Evolutionary conservation across 2,329 filamentous ascomycete genomes (phyloP).

Genomic region (Trichoderma hamatum): DNA sequence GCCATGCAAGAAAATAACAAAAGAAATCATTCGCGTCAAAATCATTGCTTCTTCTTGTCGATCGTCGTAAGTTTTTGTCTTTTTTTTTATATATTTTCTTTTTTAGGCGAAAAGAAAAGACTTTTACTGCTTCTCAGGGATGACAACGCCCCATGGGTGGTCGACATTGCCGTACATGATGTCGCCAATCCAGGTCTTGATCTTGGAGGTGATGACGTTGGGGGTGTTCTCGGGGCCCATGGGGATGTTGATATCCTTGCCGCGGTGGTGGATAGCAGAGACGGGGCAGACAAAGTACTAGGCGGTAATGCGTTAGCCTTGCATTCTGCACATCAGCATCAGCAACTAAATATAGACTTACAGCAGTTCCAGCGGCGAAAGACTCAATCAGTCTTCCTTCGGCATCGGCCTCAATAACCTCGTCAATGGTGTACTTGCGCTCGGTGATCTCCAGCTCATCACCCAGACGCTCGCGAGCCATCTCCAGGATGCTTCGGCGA

Average conservation of each 20-base stretch:
- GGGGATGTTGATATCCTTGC: constrained; percentile 63
- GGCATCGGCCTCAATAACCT: constrained; percentile 69
- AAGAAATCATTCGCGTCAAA: constrained; percentile 10
- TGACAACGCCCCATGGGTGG: constrained; percentile 70
- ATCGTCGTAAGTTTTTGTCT: neutral
- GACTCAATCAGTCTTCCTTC: constrained; percentile 82
- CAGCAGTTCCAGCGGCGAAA: constrained; percentile 85
- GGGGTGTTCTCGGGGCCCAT: constrained; percentile 54
- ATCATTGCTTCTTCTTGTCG: neutral
- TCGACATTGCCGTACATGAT: constrained; percentile 75
- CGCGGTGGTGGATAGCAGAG: constrained; percentile 68
- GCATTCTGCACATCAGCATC: no score
- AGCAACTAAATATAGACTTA: constrained; percentile 49
- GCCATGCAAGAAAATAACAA: neutral
- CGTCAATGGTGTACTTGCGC: constrained; percentile 78
- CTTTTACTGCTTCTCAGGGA: constrained; percentile 59
- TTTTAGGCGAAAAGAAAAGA: neutral
- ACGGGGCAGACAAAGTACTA: constrained; percentile 73
- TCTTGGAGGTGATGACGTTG: constrained; percentile 60
- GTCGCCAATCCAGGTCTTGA: constrained; percentile 69
- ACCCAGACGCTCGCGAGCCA: constrained; percentile 65
- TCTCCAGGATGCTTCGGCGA: constrained; percentile 75
- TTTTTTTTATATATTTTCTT: neutral
- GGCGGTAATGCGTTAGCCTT: constrained; percentile 29
- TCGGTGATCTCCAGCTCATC: constrained; percentile 73